A percentile compares a stretch with the other conserved stretches of the same genome.
Evolutionary conservation across 2,329 filamentous ascomycete species (phyloP).

Genomic region (Fusarium praegraminearum): DNA sequence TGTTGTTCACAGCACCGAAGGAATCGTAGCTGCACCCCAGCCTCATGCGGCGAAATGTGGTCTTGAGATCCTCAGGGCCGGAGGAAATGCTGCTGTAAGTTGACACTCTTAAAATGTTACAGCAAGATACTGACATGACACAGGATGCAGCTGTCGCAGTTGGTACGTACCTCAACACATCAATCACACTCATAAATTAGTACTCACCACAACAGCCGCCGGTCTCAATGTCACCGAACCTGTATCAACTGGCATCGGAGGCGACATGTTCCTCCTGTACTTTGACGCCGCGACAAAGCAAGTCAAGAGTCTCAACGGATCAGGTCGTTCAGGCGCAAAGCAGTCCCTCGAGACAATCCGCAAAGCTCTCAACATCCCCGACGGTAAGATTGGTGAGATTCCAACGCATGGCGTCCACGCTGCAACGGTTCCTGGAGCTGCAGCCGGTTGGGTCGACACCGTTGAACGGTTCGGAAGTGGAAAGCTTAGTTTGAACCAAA

Average conservation of each 20-base stretch:
- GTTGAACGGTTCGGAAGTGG: slow-evolving; percentile 91
- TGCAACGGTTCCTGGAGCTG: slow-evolving; percentile 88
- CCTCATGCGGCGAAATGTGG: slow-evolving; percentile 91
- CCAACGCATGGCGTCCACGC: slow-evolving; percentile 82
- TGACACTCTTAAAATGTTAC: too few species aligned
- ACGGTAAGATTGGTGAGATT: slow-evolving; percentile 69
- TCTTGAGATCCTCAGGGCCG: slow-evolving; percentile 83
- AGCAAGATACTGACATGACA: slow-evolving; percentile 3
- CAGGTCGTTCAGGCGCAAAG: slow-evolving; percentile 81
- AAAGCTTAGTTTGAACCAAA: slow-evolving; percentile 79
- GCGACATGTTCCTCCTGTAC: slow-evolving; percentile 96
- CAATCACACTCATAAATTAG: not conserved
- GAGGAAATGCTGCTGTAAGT: slow-evolving; percentile 89
- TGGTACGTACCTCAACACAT: slow-evolving; percentile 61
- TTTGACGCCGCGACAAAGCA: slow-evolving; percentile 86
- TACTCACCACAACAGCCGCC: slow-evolving; percentile 69
- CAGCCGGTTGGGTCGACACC: slow-evolving; percentile 93
- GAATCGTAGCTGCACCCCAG: slow-evolving; percentile 91
- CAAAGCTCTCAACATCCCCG: slow-evolving; percentile 73
- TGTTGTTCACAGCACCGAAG: slow-evolving; percentile 92
- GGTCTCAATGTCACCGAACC: slow-evolving; percentile 95
- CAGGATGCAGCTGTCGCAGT: slow-evolving; percentile 97
- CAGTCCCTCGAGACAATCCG: slow-evolving; percentile 78
- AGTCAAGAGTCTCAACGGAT: slow-evolving; percentile 90
- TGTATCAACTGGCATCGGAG: slow-evolving; percentile 91